phyloP scores from a whole-genome alignment of 2,329 filamentous ascomycete genomes.

The Colletotrichum viniferum region DNA sequence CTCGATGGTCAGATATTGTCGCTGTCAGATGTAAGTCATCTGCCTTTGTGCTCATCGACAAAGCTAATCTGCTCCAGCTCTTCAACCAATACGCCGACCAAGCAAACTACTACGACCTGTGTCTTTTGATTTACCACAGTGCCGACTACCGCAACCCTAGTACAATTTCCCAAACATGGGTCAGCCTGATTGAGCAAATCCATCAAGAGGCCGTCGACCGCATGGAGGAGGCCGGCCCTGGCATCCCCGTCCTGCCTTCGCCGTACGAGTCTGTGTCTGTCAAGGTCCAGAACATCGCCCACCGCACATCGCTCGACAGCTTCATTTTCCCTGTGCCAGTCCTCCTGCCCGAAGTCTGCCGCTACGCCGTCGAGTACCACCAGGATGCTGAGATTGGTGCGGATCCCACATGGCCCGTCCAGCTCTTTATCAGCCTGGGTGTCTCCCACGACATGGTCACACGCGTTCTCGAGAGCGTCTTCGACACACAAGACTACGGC shows the following conservation, averaged over 20 bases:
- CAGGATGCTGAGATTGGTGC: constrained; percentile 64
- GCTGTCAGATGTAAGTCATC: constrained; percentile 78
- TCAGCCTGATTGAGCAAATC: constrained; percentile 75
- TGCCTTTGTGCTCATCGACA: not conserved
- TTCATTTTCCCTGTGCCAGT: constrained; percentile 68
- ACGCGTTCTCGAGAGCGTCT: constrained; percentile 59
- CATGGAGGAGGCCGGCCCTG: constrained; percentile 44
- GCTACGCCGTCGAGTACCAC: constrained; percentile 62
- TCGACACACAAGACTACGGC: constrained; percentile 63
- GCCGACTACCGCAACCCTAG: constrained; percentile 89
- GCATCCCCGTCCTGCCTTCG: constrained; percentile 45
- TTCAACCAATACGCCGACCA: constrained; percentile 92
- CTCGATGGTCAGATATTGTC: constrained; percentile 81
- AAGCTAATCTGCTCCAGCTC: constrained; percentile 58
- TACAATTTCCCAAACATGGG: constrained; percentile 86
- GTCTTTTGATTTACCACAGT: constrained; percentile 87
- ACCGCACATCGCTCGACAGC: constrained; percentile 68
- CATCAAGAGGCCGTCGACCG: constrained; percentile 61
- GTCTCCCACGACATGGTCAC: constrained; percentile 62
- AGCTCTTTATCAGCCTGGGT: constrained; percentile 59
- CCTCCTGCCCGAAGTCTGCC: constrained; percentile 66
- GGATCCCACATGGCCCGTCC: constrained; percentile 60
- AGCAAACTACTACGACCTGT: constrained; percentile 92
- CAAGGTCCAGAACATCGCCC: constrained; percentile 67
- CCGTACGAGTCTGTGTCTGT: constrained; percentile 75